Evolutionary conservation across 495 filamentous ascomycete species (phyloP).

Genomic region (Annulohypoxylon nitens): DNA sequence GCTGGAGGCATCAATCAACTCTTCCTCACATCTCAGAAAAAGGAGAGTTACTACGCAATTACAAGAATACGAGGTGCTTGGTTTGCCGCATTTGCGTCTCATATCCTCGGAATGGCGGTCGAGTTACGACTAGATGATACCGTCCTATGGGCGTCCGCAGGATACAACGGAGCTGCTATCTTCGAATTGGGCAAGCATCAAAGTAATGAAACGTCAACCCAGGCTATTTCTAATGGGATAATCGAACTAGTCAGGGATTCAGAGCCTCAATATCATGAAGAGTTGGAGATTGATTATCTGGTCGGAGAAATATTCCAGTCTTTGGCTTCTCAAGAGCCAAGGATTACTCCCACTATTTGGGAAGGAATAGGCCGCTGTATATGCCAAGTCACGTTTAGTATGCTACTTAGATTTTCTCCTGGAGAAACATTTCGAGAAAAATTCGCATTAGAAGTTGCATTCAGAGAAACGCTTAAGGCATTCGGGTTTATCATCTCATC

Average conservation of each 20-base stretch:
- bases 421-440: too few species aligned
- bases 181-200: conserved; percentile 8
- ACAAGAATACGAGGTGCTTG: conserved; percentile 2
- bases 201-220: background rate
- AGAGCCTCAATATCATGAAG: background rate
- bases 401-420: too few species aligned
- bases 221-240: background rate
- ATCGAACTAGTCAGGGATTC: background rate
- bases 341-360: background rate
- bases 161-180: background rate
- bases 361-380: background rate
- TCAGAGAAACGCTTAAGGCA: background rate
- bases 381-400: background rate
- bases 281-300: background rate
- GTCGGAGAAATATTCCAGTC: background rate
- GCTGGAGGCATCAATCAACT: conserved; percentile 6
- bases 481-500: background rate
- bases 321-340: background rate
- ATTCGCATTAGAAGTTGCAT: background rate
- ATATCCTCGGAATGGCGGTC: conserved; percentile 11
- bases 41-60: background rate
- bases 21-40: background rate
- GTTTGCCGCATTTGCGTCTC: background rate
- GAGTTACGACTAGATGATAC: conserved; percentile 4
- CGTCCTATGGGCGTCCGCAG: background rate